Conservation (phyloP, 768 basidiomycete genomes). For the Coprinellus aureogranulatus region DNA sequence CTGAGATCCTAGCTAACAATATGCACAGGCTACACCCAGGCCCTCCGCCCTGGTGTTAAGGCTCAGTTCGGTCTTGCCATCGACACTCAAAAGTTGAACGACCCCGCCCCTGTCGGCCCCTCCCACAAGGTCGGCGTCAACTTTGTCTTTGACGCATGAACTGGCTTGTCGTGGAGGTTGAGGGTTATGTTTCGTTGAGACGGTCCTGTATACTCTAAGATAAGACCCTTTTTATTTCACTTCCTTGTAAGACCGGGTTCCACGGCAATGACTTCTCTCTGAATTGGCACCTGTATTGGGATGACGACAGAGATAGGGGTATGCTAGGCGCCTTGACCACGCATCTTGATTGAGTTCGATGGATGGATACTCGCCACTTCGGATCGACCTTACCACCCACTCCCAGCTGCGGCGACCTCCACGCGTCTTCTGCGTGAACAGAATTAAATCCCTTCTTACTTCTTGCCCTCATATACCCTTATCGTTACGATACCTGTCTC, state of each 20-base stretch:
- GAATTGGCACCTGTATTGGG: not conserved
- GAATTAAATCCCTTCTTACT: no score
- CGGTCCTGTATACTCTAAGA: not conserved
- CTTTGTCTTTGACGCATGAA: conserved; percentile 72
- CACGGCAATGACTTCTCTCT: not conserved
- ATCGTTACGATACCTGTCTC: no score
- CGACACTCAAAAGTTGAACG: conserved; percentile 90
- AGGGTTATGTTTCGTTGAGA: conserved; percentile 32
- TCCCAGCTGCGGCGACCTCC: no score
- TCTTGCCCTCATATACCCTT: no score
- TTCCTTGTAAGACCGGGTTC: not conserved
- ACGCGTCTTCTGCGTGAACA: no score
- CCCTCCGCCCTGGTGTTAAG: conserved; percentile 90
- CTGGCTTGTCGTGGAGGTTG: conserved; percentile 29
- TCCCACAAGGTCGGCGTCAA: conserved; percentile 83
- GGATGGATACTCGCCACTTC: no score
- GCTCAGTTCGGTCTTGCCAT: conserved; percentile 92
- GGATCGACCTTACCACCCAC: no score
- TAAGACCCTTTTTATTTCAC: not conserved
- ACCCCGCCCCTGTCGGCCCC: conserved; percentile 57
- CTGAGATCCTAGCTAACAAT: not conserved
- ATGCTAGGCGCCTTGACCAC: not conserved
- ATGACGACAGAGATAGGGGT: not conserved
- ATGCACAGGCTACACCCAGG: conserved; percentile 78
- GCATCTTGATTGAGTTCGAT: no score